A percentile compares a stretch with the other conserved stretches of the same genome.
Evolutionary conservation across 2,329 filamentous ascomycete genomes (phyloP).

Genomic region (Clarireedia hainanense): DNA sequence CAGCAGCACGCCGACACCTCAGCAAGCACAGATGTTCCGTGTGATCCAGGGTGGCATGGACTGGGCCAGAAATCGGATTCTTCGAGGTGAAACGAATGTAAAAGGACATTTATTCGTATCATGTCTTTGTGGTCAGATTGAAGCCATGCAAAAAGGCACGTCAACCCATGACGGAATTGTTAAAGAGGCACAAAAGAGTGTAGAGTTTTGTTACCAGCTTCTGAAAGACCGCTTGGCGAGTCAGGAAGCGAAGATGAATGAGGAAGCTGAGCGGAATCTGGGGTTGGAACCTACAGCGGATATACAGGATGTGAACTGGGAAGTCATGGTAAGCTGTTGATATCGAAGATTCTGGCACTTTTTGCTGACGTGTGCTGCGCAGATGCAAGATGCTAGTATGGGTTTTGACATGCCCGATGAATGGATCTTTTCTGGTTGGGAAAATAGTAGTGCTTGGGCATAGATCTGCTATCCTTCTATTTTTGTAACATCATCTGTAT

Average conservation of each 20-base stretch:
- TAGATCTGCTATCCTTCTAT: neutral
- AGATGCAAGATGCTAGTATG: conserved; percentile 13
- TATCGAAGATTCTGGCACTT: neutral
- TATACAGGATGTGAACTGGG: neutral
- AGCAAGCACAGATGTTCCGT: conserved; percentile 1
- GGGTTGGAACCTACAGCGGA: neutral
- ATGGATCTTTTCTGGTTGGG: conserved; percentile 10
- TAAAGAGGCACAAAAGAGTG: conserved; percentile 15
- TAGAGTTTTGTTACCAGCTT: conserved; percentile 13
- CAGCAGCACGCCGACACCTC: neutral
- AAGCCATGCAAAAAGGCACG: conserved; percentile 22
- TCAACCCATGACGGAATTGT: conserved; percentile 12
- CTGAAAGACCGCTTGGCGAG: conserved; percentile 6
- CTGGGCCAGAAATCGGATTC: conserved; percentile 18
- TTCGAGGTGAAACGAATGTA: conserved; percentile 38
- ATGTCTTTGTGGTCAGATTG: conserved; percentile 34
- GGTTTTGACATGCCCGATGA: conserved; percentile 11
- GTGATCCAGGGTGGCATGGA: neutral
- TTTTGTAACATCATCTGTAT: neutral
- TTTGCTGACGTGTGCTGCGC: neutral
- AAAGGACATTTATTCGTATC: conserved; percentile 35
- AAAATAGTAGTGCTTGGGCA: neutral
- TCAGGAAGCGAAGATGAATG: neutral
- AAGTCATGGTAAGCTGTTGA: neutral
- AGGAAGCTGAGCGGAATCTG: neutral